phyloP scores from a whole-genome alignment of 1,284 basidiomycete genomes.

The Cystobasidium sp. region DNA sequence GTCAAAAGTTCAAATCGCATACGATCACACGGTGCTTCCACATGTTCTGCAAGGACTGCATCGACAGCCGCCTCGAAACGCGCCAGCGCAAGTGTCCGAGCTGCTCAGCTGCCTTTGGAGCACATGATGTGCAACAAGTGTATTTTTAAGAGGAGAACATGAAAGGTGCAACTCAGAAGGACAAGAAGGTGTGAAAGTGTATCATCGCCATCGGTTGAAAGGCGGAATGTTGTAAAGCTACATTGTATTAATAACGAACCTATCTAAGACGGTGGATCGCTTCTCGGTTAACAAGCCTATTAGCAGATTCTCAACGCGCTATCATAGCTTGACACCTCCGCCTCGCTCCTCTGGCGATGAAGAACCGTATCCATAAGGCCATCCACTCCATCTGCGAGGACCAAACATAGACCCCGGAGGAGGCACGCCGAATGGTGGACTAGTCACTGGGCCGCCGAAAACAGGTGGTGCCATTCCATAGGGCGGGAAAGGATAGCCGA shows the following conservation, averaged over 20 bases:
- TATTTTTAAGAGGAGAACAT: slow-evolving; percentile 61
- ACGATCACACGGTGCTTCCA: slow-evolving; percentile 81
- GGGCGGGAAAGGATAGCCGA: slow-evolving; percentile 16
- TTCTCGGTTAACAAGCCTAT: neutral
- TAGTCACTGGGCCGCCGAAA: neutral
- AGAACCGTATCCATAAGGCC: slow-evolving; percentile 7
- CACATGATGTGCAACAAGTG: slow-evolving; percentile 81
- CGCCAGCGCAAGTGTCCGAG: slow-evolving; percentile 95
- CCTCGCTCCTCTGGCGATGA: slow-evolving; percentile 21
- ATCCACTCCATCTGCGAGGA: slow-evolving; percentile 13
- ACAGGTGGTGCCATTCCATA: neutral
- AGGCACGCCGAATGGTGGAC: neutral
- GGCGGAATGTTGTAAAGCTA: too few relatives aligned
- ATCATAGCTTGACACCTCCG: slow-evolving; percentile 24
- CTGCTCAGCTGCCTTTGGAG: slow-evolving; percentile 82
- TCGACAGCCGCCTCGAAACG: slow-evolving; percentile 84
- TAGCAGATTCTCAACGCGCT: neutral
- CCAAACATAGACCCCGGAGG: neutral
- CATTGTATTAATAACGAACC: too few relatives aligned
- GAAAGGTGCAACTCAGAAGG: neutral
- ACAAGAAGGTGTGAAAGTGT: neutral
- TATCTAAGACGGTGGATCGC: too few relatives aligned
- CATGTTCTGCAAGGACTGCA: slow-evolving; percentile 75
- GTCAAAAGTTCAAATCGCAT: slow-evolving; percentile 78
- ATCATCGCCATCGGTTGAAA: neutral